Base-by-base conservation (phyloP, 2,329 filamentous ascomycete genomes). In the Alternaria tenuissima region DNA sequence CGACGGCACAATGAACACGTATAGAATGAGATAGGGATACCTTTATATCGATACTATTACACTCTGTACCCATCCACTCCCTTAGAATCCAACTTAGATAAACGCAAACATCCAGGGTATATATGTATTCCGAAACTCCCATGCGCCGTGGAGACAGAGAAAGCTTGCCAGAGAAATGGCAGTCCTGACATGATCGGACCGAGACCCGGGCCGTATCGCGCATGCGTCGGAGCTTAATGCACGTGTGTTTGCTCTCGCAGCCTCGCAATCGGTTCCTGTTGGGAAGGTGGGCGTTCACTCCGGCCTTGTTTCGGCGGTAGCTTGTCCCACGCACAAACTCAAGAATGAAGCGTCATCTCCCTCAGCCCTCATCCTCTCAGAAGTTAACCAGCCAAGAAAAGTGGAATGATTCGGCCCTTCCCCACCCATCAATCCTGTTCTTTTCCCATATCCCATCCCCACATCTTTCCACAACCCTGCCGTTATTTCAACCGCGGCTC, bases 181-280 rank as follows among this genome's bases (percentile, higher is more conserved):
- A 49, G 32, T 36, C 24, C 46, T 26, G 32, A 49, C 46, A 49
- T 49, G 46, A 36, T 36, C 20, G 46, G 46, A n/a, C 46, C 46
- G 46, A 49, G 46, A 38, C 46, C 30, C 46, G 46, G 46, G 46
- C 46, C 46, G 46, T 49, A 49, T 49, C 46, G 20, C 38, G 46
- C 46, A 49, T 49, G 32, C 46, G 32, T 22, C 46, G 46, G 46
- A 38, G 46, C 30, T 36, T n/a, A 38, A 22, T 16, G 46, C 32
- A 49, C 20, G 32, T 49, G 46, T 38, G 22, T 34, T 36, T 38
- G 20, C 46, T 49, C 20, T 49, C 30, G 16, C 46, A 36, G 32
- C 46, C 46, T 49, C 46, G 32, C 32, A 49, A 38, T 26, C 18
- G 20, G 46, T 49, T 49, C 46, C 32, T 34, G 46, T 49, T 49